Conservation (phyloP, 345 rosid species). For the Camelina laxa region DNA sequence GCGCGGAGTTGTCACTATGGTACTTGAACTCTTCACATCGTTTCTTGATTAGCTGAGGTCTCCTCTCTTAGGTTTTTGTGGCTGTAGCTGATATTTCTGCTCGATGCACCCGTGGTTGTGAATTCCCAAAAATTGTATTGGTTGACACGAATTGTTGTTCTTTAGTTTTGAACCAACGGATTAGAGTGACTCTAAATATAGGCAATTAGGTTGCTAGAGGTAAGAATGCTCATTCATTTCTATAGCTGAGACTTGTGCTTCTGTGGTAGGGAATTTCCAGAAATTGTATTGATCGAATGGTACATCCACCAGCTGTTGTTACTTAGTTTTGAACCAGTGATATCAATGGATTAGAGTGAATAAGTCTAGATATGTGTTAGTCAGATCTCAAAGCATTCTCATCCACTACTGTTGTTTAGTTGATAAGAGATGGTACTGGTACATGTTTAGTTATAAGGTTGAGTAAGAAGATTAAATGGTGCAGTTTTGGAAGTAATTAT, state of each 20-base stretch:
- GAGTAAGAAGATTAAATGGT: constrained; percentile 29
- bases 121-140: neutral
- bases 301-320: neutral
- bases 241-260: constrained; percentile 8
- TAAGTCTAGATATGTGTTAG: neutral
- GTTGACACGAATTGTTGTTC: neutral
- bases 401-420: neutral
- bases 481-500: constrained; percentile 1
- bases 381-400: neutral
- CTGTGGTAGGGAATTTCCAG: neutral
- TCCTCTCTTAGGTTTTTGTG: constrained; percentile 2
- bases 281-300: neutral
- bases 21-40: constrained; percentile 32
- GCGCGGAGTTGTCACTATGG: constrained; percentile 77
- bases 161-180: neutral
- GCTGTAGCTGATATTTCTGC: neutral
- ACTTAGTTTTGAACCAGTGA: constrained; percentile 2
- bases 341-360: constrained; percentile 12
- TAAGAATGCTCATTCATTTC: neutral
- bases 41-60: constrained; percentile 1
- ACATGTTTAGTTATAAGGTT: constrained; percentile 17
- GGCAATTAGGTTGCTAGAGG: neutral
- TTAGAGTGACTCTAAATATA: neutral
- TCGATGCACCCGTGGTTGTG: neutral
- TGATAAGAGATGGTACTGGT: constrained; percentile 15